A percentile compares a stretch with the other conserved stretches of the same genome.
phyloP scores from a whole-genome alignment of 192 early-diverging fungal species.

The Funneliformis mosseae region DNA sequence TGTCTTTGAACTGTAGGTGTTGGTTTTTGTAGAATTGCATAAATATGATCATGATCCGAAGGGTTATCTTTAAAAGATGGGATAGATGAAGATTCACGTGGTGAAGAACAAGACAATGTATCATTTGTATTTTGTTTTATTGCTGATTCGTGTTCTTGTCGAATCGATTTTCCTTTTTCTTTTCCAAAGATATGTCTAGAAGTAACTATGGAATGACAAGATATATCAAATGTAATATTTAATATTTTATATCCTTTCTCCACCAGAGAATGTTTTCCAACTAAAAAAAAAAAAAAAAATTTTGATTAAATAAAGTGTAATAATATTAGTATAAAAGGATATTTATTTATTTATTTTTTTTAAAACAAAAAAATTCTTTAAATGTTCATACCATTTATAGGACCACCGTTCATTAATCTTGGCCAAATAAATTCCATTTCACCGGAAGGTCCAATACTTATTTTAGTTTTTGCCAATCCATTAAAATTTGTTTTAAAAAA shows the following conservation, averaged over 20 bases:
- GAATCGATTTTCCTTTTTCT: background rate
- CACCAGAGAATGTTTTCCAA: background rate
- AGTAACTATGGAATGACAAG: background rate
- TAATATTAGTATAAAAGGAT: background rate
- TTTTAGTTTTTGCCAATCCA: background rate
- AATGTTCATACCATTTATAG: background rate
- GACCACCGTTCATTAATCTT: background rate
- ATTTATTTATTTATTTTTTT: no score
- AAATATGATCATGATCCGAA: no score
- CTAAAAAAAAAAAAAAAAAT: background rate
- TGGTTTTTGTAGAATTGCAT: no score
- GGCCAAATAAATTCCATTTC: background rate
- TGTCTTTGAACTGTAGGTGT: no score
- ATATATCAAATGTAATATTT: background rate
- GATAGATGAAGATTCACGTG: no score
- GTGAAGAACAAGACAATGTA: no score
- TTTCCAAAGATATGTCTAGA: background rate
- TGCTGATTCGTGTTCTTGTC: no score
- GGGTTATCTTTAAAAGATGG: no score
- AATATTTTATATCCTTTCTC: background rate
- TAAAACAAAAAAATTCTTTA: no score
- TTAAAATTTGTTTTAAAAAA: background rate
- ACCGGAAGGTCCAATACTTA: background rate
- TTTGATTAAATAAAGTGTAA: background rate
- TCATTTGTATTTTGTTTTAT: no score